Conservation (phyloP, 208 protist genomes). For the Jaenimonas drosophilae region DNA sequence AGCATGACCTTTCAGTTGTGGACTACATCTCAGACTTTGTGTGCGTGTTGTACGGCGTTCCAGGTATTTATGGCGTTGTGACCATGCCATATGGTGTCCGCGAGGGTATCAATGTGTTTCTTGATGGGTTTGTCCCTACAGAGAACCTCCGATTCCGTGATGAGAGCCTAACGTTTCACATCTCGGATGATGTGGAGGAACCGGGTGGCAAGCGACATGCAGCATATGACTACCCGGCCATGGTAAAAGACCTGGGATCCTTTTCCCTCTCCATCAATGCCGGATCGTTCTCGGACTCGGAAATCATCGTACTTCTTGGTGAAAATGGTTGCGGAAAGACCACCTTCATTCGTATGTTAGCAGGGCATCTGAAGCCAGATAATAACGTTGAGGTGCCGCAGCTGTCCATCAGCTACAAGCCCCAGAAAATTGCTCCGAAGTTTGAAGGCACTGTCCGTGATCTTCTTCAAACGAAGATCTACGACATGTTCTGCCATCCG, state of each 20-base stretch:
- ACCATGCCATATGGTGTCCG: constrained; percentile 99
- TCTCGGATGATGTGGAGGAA: constrained; percentile 75
- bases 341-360: constrained; percentile 98
- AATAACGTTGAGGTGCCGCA: constrained; percentile 87
- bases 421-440: constrained; percentile 99
- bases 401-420: constrained; percentile 99
- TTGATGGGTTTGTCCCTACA: constrained; percentile 99
- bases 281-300: constrained; percentile 96
- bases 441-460: constrained; percentile 95
- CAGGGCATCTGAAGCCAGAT: constrained; percentile 91
- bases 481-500: constrained; percentile 92
- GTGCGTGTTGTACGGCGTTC: constrained; percentile 98
- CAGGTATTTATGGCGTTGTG: constrained; percentile 99
- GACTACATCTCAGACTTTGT: constrained; percentile 99
- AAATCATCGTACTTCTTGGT: constrained; percentile 99
- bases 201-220: constrained; percentile 53
- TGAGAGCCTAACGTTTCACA: constrained; percentile 95
- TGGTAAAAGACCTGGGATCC: constrained; percentile 94
- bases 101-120: constrained; percentile 99
- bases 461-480: constrained; percentile 97
- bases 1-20: constrained; percentile 99
- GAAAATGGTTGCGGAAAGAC: constrained; percentile 99
- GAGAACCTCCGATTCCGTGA: constrained; percentile 99
- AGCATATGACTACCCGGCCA: constrained; percentile 93
- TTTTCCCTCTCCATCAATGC: constrained; percentile 93